These are phyloP conservation scores for Linnemannia schmuckeri DNA, from an alignment of 192 early-diverging fungal species.

Conservation along the genomic window DNA sequence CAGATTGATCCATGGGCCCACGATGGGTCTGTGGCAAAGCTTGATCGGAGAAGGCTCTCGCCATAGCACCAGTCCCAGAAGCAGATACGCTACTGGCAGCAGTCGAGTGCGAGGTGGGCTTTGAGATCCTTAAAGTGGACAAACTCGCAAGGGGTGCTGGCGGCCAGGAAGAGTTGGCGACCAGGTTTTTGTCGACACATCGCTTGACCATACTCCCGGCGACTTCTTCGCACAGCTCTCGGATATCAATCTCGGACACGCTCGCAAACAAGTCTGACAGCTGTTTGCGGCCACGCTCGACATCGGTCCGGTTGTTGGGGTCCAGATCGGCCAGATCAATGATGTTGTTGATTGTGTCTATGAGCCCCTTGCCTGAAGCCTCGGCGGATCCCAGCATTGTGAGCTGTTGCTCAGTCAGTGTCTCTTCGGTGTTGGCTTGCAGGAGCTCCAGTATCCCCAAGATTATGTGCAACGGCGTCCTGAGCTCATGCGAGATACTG, in stretches of 20 bases:
- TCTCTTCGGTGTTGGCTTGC: conserved; percentile 19
- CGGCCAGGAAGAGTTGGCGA: conserved; percentile 22
- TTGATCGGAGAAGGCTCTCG: not conserved
- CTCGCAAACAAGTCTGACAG: conserved; percentile 16
- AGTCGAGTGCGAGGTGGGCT: not conserved
- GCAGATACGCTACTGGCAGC: not conserved
- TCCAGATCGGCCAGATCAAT: conserved; percentile 39
- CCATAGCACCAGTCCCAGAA: not conserved
- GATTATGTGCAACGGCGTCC: conserved; percentile 67
- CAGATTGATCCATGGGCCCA: not conserved
- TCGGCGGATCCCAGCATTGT: conserved; percentile 55
- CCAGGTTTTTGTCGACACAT: conserved; percentile 33
- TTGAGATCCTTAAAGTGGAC: not conserved
- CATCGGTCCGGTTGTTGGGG: conserved; percentile 22
- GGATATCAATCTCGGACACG: conserved; percentile 31
- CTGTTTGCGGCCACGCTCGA: not conserved
- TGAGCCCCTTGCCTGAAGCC: conserved; percentile 51
- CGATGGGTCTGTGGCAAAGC: not conserved
- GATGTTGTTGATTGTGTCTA: conserved; percentile 40
- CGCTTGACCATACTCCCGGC: conserved; percentile 32
- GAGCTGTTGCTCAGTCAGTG: conserved; percentile 33
- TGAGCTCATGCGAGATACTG: conserved; percentile 63
- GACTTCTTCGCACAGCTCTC: conserved; percentile 38
- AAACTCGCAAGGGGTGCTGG: conserved; percentile 8
- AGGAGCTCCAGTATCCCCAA: conserved; percentile 64